Base-by-base conservation (phyloP, 257 asterid species). In the Primulina tabacum region DNA sequence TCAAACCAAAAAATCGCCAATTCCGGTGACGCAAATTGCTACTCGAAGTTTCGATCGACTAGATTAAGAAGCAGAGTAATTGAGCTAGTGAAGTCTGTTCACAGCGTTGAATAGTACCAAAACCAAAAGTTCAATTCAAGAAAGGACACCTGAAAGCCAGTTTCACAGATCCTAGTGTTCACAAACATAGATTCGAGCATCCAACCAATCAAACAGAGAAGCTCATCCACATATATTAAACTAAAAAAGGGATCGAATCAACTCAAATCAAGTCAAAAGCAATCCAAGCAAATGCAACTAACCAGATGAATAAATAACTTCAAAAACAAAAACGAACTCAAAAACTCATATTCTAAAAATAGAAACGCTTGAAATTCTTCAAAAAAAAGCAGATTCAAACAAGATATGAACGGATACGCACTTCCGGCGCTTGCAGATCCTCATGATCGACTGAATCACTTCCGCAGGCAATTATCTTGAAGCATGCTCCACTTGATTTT, bases 401-500 rank as follows among this genome's bases (percentile, higher is more conserved):
- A 76, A 79, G 2, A 17, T 11, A 60, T 5, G 29, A 6, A 35
- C 20, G 26, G 57, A 65, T 10, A 55, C 71, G 62, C 78, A 88
- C 95, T 73, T 86, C 80, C 62, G 86, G 76, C 66, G 74, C 71
- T 68, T 86, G 85, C 69, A 87, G 76, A 77, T 87, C 93, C 72
- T 83, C 91, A 17, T 75, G 83, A 38, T 82, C 96, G 65, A 85
- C 82, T 17, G 93, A 83, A 69, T 83, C 86, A 75, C 85, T 75
- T 62, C 82, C 94, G 58, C 96, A 93, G 76, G 89, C 24, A 72
- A 93, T 81, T 84, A 90, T 86, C 88, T 89, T 89, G 72, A 93
- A 86, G 83, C 99, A 93, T 14, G 96, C 82, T 7, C 86, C 61
- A 28, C 86, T 68, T 17, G 98, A 83, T 85, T 84, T 89, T 24